Conservation (phyloP, 2,329 filamentous ascomycete species). For the Trichoderma sp. region DNA sequence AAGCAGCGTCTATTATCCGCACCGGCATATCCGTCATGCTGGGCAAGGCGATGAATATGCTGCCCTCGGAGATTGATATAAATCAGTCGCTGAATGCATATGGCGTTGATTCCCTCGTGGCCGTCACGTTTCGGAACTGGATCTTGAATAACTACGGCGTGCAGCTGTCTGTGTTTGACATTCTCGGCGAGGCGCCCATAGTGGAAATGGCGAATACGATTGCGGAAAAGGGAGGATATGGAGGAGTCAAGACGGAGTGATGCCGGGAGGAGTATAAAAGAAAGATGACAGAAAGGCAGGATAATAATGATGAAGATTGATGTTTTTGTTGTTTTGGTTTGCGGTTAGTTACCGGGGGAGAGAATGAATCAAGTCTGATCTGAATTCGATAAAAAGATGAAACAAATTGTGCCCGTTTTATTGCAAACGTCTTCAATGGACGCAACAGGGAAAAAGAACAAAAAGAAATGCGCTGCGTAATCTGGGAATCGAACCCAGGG, state of each 20-base stretch:
- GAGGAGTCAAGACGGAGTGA: conserved; percentile 18
- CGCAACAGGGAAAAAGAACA: neutral
- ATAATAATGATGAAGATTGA: neutral
- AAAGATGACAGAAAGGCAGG: neutral
- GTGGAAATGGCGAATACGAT: conserved; percentile 41
- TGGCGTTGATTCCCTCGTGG: conserved; percentile 55
- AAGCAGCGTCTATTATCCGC: conserved; percentile 40
- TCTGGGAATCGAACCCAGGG: conserved; percentile 41
- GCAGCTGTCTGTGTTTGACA: conserved; percentile 51
- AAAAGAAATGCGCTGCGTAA: conserved; percentile 9
- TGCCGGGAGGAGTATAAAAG: neutral
- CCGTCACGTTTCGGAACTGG: conserved; percentile 56
- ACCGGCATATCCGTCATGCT: conserved; percentile 45
- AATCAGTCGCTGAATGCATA: conserved; percentile 46
- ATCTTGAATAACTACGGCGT: conserved; percentile 47
- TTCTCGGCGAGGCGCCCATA: conserved; percentile 48
- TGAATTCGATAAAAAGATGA: neutral
- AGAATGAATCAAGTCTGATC: neutral
- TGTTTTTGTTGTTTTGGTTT: neutral
- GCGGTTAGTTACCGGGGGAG: too few relatives aligned
- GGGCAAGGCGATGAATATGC: conserved; percentile 48
- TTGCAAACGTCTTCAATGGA: too few relatives aligned
- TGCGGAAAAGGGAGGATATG: conserved; percentile 38
- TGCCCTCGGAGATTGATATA: conserved; percentile 48
- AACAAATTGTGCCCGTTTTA: neutral